Conservation (phyloP, 2,329 filamentous ascomycete species). For the Colletotrichum trifolii region DNA sequence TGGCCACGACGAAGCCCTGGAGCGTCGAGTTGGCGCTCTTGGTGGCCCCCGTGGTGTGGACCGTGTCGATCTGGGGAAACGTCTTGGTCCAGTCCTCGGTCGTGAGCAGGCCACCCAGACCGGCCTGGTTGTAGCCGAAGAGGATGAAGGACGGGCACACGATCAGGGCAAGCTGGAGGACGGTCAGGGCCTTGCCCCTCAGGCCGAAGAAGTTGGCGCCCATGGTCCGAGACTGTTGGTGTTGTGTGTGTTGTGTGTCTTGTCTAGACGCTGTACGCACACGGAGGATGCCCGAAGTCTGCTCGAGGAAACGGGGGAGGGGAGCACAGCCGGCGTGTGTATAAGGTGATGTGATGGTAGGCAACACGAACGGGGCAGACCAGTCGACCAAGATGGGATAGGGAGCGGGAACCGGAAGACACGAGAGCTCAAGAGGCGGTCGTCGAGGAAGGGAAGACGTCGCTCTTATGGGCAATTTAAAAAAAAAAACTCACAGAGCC, state of each 20-base stretch:
- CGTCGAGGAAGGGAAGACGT: not conserved
- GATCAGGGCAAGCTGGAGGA: conserved; percentile 53
- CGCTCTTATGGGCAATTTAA: conserved; percentile 22
- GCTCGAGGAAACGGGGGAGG: conserved; percentile 3
- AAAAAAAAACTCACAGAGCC: not conserved
- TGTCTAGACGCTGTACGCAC: not conserved
- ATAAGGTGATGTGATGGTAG: not conserved
- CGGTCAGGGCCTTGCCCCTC: conserved; percentile 48
- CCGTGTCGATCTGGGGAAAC: conserved; percentile 53
- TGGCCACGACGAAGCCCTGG: conserved; percentile 51
- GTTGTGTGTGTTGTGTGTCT: not conserved
- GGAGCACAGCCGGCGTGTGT: conserved; percentile 14
- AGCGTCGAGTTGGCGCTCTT: conserved; percentile 48
- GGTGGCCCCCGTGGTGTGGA: conserved; percentile 44
- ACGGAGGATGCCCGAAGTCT: conserved; percentile 23
- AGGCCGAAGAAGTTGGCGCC: conserved; percentile 44
- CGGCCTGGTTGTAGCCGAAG: conserved; percentile 56
- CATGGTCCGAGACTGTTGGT: conserved; percentile 23
- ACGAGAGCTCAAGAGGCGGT: not conserved
- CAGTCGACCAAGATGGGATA: conserved; percentile 21
- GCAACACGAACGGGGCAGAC: not conserved
- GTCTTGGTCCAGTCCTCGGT: conserved; percentile 47
- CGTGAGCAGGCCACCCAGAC: conserved; percentile 50
- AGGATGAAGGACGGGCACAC: conserved; percentile 56
- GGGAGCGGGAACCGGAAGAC: not conserved